Conservation (phyloP, 345 rosid species). For the Salix udensis region DNA sequence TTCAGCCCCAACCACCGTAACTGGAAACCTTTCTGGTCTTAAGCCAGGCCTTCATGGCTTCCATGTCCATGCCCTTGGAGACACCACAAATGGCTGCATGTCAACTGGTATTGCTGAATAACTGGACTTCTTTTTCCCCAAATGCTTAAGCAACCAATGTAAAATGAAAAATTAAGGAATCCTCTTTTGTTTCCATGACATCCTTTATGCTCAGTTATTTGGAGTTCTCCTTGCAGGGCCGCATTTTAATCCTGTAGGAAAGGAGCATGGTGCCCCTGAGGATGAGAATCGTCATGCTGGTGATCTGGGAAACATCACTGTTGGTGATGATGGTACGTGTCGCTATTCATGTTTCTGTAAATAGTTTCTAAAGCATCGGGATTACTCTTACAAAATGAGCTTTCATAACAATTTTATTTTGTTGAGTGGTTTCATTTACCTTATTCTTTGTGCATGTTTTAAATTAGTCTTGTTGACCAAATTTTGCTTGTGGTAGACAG, state of each 20-base stretch:
- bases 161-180: background rate
- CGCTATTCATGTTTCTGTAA: background rate
- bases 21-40: constrained; percentile 75
- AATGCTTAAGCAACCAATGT: background rate
- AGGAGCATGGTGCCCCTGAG: constrained; percentile 87
- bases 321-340: constrained; percentile 69
- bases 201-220: background rate
- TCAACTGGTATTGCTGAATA: constrained; percentile 63
- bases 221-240: constrained; percentile 51
- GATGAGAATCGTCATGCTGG: constrained; percentile 93
- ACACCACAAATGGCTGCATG: constrained; percentile 98
- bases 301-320: constrained; percentile 77
- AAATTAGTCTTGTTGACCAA: background rate
- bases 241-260: constrained; percentile 76
- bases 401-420: background rate
- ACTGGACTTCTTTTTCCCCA: background rate
- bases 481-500: background rate
- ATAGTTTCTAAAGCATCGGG: background rate
- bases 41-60: constrained; percentile 94
- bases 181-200: background rate
- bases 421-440: background rate
- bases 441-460: background rate
- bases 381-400: background rate
- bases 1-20: constrained; percentile 70
- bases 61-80: constrained; percentile 97